These are phyloP conservation scores for Phanerodontia chrysosporium DNA, from an alignment of 768 basidiomycete genomes.

Conservation along the genomic window DNA sequence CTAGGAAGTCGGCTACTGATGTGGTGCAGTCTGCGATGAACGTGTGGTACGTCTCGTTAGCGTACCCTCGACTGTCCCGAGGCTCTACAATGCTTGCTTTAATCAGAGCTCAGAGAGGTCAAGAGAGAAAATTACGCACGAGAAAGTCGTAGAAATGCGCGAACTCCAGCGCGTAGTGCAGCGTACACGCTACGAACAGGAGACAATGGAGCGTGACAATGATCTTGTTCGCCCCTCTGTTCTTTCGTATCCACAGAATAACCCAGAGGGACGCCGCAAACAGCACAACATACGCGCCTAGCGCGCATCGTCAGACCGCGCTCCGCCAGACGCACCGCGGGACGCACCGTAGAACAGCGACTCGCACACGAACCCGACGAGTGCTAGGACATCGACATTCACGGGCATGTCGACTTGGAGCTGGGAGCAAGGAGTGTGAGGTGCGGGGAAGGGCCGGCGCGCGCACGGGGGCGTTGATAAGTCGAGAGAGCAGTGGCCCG, in stretches of 20 bases:
- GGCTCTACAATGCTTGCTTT: neutral
- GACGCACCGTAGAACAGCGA: conserved; percentile 31
- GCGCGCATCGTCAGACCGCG: conserved; percentile 4
- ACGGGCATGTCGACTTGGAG: conserved; percentile 12
- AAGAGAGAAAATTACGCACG: conserved; percentile 19
- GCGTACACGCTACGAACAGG: conserved; percentile 31
- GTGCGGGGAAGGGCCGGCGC: neutral
- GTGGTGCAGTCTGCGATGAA: conserved; percentile 32
- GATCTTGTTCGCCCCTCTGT: neutral
- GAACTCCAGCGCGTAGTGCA: conserved; percentile 33
- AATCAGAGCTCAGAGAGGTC: neutral
- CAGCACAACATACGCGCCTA: conserved; percentile 25
- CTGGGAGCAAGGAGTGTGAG: neutral
- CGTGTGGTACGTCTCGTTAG: conserved; percentile 28
- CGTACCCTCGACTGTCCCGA: conserved; percentile 10
- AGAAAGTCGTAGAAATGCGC: conserved; percentile 29
- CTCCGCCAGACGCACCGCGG: neutral
- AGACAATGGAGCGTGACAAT: conserved; percentile 5
- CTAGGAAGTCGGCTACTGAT: conserved; percentile 32
- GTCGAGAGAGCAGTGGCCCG: neutral
- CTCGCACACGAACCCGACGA: conserved; percentile 36
- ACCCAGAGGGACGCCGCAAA: conserved; percentile 25
- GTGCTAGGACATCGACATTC: conserved; percentile 27
- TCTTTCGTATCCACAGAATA: neutral
- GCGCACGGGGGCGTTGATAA: neutral